These are phyloP conservation scores for Chrysosphaeria jannelii DNA, from an alignment of 2,329 filamentous ascomycete genomes.

Conservation along the genomic window DNA sequence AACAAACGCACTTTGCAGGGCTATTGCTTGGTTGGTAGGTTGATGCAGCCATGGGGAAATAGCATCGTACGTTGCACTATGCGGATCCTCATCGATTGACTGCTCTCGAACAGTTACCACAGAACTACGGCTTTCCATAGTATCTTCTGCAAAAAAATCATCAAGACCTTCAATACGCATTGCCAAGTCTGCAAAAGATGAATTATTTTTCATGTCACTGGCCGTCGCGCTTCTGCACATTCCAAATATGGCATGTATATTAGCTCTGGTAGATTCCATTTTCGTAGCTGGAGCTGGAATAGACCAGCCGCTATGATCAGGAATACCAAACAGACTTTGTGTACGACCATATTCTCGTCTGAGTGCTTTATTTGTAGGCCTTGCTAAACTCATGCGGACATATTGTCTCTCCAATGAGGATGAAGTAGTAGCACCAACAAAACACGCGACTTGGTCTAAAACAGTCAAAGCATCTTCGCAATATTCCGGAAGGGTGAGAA, in stretches of 20 bases:
- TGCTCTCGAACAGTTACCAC: conserved; percentile 15
- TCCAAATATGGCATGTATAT: conserved; percentile 90
- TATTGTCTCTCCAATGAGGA: too few species aligned
- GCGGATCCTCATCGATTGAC: not conserved
- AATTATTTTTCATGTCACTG: not conserved
- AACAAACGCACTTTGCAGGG: conserved; percentile 68
- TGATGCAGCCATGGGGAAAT: conserved; percentile 73
- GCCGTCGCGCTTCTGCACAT: conserved; percentile 35
- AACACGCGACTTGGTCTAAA: conserved; percentile 83
- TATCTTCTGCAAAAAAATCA: conserved; percentile 38
- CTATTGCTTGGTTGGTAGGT: conserved; percentile 45
- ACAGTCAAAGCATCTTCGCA: conserved; percentile 81
- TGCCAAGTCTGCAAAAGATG: conserved; percentile 39
- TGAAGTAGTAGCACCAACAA: conserved; percentile 70
- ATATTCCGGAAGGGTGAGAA: conserved; percentile 71
- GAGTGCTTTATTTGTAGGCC: conserved; percentile 54
- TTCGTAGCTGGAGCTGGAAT: conserved; percentile 79
- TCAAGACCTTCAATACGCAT: conserved; percentile 51
- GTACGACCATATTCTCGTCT: conserved; percentile 87
- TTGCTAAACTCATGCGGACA: conserved; percentile 92
- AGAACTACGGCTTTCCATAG: conserved; percentile 11
- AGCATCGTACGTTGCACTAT: conserved; percentile 54
- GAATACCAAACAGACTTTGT: conserved; percentile 85
- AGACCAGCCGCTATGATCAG: conserved; percentile 85
- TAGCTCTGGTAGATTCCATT: conserved; percentile 58